Base-by-base conservation (phyloP, 352 stramenopile species). In the Pythium angustatum region DNA sequence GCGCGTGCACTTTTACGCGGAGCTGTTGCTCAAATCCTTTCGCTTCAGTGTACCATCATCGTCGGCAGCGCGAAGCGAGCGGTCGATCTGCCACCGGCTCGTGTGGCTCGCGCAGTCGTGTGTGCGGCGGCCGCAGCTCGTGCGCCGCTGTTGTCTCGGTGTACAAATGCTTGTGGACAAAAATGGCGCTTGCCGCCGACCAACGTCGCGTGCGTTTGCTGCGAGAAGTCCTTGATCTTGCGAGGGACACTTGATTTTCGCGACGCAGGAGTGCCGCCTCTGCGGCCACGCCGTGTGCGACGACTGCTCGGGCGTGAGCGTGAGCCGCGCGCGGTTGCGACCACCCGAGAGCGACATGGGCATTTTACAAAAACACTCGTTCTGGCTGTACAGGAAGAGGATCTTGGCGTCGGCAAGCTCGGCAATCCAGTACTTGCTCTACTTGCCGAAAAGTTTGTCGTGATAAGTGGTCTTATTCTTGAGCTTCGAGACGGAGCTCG, bases 321-420 rank as follows among this genome's bases (percentile, higher is more conserved):
- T 64, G 75, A 11, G n/a, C 31, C 2, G 27, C 58, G 15, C 41
- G 33, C 2, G 36, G 41, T 30, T 50, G 43, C 31, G 27, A 43
- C 21, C 57, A n/a, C 90, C 82, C 3, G 74, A 55, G 0, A 86
- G 76, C 59, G 76, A 53, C 86, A 94, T 94, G 2, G 83, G 84
- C 30, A 94, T 84, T 66, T 94, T 94, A 49, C 86, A 84, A 41
- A 93, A 89, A 59, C 84, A 90, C 36, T 94, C 77, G 48, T 79
- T 88, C 72, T 87, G 79, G 68, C 92, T 94, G 77, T 94, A 93
- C 27, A 94, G 78, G 57, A 92, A 88, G 2, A 91, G 73, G 15
- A 91, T 72, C 50, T 87, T 90, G 27, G 77, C 84, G n/a, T 80
- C 72, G 0, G 63, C 54, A 24, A 85, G 69, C 55, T 82, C 68